A percentile compares a stretch with the other conserved stretches of the same genome.
Conservation (phyloP, 805 yeast species). For the Wickerhamiella sorbophila region DNA sequence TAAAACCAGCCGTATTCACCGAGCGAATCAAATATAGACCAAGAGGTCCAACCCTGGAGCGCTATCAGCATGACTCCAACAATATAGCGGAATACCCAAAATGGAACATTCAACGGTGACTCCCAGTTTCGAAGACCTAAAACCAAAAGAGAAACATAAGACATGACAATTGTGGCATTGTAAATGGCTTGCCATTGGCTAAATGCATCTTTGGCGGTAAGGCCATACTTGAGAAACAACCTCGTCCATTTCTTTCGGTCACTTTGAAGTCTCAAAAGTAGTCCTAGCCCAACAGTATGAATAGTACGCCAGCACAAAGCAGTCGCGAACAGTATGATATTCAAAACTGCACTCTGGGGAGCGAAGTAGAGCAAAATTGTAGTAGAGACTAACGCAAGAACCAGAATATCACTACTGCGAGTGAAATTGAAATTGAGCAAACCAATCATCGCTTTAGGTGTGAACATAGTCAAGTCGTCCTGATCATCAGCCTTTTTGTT, state of each 20-base stretch:
- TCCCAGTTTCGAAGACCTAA: conserved; percentile 21
- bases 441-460: conserved; percentile 33
- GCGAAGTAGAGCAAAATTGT: conserved; percentile 26
- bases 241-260: conserved; percentile 47
- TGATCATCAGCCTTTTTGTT: background rate
- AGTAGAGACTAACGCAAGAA: conserved; percentile 7
- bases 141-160: conserved; percentile 39
- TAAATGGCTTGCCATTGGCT: conserved; percentile 62
- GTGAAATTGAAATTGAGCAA: conserved; percentile 48
- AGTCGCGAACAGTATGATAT: conserved; percentile 17
- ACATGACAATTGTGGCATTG: conserved; percentile 36
- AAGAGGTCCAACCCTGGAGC: conserved; percentile 55
- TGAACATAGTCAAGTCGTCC: background rate
- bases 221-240: conserved; percentile 47
- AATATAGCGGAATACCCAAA: conserved; percentile 38
- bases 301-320: conserved; percentile 35
- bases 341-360: conserved; percentile 9
- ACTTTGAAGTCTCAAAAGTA: conserved; percentile 45
- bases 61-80: conserved; percentile 41
- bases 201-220: conserved; percentile 49
- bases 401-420: conserved; percentile 45
- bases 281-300: conserved; percentile 38
- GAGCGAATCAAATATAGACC: conserved; percentile 52
- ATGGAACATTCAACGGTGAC: conserved; percentile 19
- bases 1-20: conserved; percentile 86